phyloP scores from a whole-genome alignment of 257 asterid genomes.

The Nicotiana noctiflora region DNA sequence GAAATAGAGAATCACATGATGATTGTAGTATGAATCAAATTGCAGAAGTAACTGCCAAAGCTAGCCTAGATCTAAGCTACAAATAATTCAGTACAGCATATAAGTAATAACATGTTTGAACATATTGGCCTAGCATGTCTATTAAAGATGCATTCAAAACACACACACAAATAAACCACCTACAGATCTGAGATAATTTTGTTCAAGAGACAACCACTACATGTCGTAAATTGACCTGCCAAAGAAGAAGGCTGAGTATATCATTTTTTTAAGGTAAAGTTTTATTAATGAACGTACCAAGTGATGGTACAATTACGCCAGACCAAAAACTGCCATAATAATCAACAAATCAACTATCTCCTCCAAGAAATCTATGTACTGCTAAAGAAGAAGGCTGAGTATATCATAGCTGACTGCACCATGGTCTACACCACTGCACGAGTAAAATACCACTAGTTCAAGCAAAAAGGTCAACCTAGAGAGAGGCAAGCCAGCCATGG shows the following conservation, averaged over 20 bases:
- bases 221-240: background rate
- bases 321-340: too few relatives aligned
- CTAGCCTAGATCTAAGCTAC: background rate
- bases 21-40: background rate
- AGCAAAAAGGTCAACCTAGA: background rate
- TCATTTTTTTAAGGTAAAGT: background rate
- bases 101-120: background rate
- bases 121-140: background rate
- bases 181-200: background rate
- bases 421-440: background rate
- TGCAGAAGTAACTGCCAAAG: background rate
- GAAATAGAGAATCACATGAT: background rate
- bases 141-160: background rate
- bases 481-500: background rate
- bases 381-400: background rate
- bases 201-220: background rate
- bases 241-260: background rate
- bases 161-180: background rate
- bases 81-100: background rate
- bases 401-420: background rate
- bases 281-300: too few relatives aligned
- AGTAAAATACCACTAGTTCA: background rate
- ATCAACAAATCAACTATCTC: too few relatives aligned
- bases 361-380: too few relatives aligned
- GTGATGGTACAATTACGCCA: too few relatives aligned